Conservation (phyloP, 257 asterid species). For the Solanum habrochaites region DNA sequence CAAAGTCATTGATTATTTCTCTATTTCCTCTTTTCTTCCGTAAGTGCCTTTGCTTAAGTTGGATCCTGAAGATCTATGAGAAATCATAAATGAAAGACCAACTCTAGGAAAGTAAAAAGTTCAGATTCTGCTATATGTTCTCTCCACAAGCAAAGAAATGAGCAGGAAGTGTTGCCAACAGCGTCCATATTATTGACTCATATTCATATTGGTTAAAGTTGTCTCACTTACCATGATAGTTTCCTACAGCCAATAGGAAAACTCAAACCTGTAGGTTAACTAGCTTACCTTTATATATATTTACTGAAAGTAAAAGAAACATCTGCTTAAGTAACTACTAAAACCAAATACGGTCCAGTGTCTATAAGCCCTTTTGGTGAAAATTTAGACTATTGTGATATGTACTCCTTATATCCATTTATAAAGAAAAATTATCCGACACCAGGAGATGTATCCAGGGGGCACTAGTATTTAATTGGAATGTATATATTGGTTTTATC, state of each 20-base stretch:
- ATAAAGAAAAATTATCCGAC: not conserved
- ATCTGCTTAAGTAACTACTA: not conserved
- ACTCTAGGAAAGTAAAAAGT: not conserved
- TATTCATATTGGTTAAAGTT: not conserved
- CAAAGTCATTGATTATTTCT: not conserved
- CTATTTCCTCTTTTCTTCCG: not conserved
- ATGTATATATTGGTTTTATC: not conserved
- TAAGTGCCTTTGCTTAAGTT: not conserved
- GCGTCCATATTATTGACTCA: not conserved
- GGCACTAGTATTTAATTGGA: not conserved
- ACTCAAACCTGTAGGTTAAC: not conserved
- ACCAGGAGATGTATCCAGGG: not conserved
- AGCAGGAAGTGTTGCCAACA: not conserved
- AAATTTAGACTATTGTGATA: not conserved
- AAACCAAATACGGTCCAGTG: not conserved
- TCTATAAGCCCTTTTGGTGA: not conserved
- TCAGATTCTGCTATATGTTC: not conserved
- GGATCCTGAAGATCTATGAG: not conserved
- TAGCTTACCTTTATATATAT: not conserved
- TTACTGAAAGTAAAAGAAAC: not conserved
- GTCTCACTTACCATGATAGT: not conserved
- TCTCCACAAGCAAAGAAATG: not conserved
- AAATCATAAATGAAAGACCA: not conserved
- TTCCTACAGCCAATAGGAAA: not conserved
- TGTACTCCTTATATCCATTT: not conserved